These are phyloP conservation scores for Lodderomyces jiufengensis DNA, from an alignment of 1,139 yeast genomes.

Conservation along the genomic window DNA sequence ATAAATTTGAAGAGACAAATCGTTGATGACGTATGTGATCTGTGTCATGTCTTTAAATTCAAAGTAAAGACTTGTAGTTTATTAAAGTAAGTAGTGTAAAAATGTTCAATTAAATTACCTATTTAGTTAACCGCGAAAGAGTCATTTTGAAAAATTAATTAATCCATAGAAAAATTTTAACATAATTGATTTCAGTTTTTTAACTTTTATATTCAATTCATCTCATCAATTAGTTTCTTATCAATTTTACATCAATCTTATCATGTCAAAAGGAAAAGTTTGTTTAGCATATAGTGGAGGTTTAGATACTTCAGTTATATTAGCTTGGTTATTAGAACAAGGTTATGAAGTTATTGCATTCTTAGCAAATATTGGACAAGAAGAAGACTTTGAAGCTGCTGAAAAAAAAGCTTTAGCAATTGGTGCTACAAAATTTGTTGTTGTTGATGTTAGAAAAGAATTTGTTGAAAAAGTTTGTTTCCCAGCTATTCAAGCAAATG, in stretches of 20 bases:
- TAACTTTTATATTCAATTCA: too few species aligned
- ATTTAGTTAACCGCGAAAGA: neutral
- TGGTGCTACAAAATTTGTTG: constrained; percentile 94
- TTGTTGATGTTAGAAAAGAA: constrained; percentile 92
- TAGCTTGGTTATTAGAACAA: constrained; percentile 96
- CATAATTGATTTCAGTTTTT: constrained; percentile 1
- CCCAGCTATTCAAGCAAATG: constrained; percentile 97
- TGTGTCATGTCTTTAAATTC: too few species aligned
- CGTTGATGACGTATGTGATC: too few species aligned
- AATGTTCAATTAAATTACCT: too few species aligned
- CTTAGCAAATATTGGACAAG: constrained; percentile 97
- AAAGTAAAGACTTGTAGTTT: too few species aligned
- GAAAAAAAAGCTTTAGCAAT: constrained; percentile 92
- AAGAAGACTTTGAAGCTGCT: constrained; percentile 97
- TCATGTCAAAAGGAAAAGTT: constrained; percentile 94
- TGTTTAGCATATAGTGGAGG: constrained; percentile 99
- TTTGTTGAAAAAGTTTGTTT: constrained; percentile 84
- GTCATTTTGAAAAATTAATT: neutral
- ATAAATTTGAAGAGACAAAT: too few species aligned
- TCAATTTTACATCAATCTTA: neutral
- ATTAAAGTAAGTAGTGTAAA: too few species aligned
- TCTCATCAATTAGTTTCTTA: constrained; percentile 8
- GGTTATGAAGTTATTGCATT: constrained; percentile 98
- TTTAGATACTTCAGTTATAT: constrained; percentile 93
- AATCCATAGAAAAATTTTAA: neutral